phyloP scores from a whole-genome alignment of 169 alveolate genomes.

The Cystoisospora suis region DNA sequence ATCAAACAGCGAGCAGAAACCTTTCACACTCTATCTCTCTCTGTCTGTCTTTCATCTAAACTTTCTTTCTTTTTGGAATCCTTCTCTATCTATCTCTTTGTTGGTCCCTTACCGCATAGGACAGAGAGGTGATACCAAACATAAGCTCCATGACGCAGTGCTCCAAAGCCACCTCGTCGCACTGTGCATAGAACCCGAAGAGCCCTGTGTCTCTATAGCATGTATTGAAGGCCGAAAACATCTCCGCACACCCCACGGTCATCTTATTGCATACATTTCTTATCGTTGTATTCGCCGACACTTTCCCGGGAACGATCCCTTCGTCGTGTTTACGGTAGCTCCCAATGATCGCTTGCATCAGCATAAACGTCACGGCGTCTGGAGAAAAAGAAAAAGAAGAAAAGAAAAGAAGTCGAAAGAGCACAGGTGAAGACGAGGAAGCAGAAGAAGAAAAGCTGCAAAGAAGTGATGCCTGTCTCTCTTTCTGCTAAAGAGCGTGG shows the following conservation, averaged over 20 bases:
- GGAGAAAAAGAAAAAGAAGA: not conserved
- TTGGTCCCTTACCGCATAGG: constrained; percentile 66
- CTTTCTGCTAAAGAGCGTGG: not conserved
- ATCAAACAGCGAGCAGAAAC: too few relatives aligned
- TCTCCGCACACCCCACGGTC: constrained; percentile 86
- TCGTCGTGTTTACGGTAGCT: constrained; percentile 83
- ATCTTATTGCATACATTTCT: constrained; percentile 80
- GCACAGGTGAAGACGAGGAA: not conserved
- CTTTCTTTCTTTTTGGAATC: not conserved
- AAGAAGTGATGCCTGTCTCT: not conserved
- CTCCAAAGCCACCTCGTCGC: constrained; percentile 86
- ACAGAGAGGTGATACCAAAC: constrained; percentile 83
- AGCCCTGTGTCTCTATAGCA: constrained; percentile 94
- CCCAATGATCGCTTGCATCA: constrained; percentile 94
- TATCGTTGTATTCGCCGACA: constrained; percentile 80
- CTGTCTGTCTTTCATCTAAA: not conserved
- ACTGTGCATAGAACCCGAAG: constrained; percentile 86
- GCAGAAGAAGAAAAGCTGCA: not conserved
- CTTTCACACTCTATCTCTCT: not conserved
- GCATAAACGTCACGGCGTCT: constrained; percentile 89
- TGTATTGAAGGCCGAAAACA: constrained; percentile 85
- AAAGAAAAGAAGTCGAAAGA: not conserved
- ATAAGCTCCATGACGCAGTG: constrained; percentile 80
- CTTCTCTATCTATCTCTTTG: not conserved
- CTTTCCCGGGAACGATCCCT: constrained; percentile 76